Conservation (phyloP, 1,284 basidiomycete species). For the Porogramme epimiltina region DNA sequence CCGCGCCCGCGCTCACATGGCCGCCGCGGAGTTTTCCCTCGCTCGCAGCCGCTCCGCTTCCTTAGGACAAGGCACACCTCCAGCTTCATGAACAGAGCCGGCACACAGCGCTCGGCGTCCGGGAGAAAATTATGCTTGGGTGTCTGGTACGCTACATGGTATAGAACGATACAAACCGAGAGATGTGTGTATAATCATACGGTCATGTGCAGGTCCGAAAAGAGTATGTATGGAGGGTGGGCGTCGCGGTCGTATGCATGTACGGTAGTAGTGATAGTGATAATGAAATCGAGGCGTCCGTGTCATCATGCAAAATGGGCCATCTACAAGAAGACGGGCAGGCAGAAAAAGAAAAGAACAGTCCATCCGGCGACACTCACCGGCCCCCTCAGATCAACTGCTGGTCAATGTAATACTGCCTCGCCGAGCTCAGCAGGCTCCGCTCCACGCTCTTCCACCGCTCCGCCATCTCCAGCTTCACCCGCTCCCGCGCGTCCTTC, state of each 20-base stretch:
- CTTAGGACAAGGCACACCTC: too few species aligned
- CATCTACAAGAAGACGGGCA: neutral
- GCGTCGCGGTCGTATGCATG: neutral
- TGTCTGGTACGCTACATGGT: slow-evolving; percentile 19
- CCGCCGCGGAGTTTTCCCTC: neutral
- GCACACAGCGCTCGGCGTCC: too few species aligned
- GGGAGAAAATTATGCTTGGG: neutral
- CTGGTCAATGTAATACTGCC: slow-evolving; percentile 53
- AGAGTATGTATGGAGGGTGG: neutral
- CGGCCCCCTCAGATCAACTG: slow-evolving; percentile 24
- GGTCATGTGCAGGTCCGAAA: neutral
- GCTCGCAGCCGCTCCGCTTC: too few species aligned
- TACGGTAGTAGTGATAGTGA: neutral
- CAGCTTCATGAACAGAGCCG: too few species aligned
- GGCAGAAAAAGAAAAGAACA: neutral
- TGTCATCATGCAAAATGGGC: neutral
- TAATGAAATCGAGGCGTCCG: neutral
- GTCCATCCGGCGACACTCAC: neutral
- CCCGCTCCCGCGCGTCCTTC: slow-evolving; percentile 54
- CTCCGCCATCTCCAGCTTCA: slow-evolving; percentile 54
- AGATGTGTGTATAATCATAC: slow-evolving; percentile 3
- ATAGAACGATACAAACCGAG: slow-evolving; percentile 19
- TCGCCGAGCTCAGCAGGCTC: slow-evolving; percentile 50
- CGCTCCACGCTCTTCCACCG: slow-evolving; percentile 64
- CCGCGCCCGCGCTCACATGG: neutral